phyloP scores from a whole-genome alignment of 2,329 filamentous ascomycete genomes.

The Akanthomyces lecanii region DNA sequence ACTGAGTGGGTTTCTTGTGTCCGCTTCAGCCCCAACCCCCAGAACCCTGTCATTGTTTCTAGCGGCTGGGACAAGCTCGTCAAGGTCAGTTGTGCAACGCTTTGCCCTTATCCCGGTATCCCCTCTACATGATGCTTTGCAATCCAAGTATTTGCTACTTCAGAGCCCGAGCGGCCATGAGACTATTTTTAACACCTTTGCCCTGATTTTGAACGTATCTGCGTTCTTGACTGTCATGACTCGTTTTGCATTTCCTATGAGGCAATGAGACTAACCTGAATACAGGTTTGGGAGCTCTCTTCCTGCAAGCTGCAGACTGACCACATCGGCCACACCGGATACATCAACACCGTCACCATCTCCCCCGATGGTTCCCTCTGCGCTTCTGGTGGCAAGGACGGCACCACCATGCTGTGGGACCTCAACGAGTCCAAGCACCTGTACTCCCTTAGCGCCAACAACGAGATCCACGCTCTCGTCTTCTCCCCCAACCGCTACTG shows the following conservation, averaged over 20 bases:
- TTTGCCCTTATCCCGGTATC: neutral
- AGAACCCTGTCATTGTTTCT: conserved; percentile 99
- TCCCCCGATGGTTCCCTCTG: conserved; percentile 98
- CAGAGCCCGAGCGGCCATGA: conserved; percentile 95
- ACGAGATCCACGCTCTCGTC: conserved; percentile 99
- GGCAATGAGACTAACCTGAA: conserved; percentile 4
- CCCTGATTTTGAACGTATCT: conserved; percentile 62
- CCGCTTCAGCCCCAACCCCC: conserved; percentile 98
- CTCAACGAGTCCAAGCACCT: conserved; percentile 99
- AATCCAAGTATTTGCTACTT: conserved; percentile 99
- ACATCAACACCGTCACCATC: conserved; percentile 99
- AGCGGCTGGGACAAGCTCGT: conserved; percentile 99
- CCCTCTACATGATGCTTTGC: conserved; percentile 77
- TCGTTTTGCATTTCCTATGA: neutral
- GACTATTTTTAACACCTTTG: conserved; percentile 82
- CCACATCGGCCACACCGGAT: conserved; percentile 99
- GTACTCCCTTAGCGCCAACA: conserved; percentile 98
- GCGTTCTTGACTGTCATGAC: conserved; percentile 13
- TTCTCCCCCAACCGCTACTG: conserved; percentile 99
- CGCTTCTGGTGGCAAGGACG: conserved; percentile 98
- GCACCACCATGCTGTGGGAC: conserved; percentile 99
- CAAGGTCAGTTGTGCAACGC: conserved; percentile 69
- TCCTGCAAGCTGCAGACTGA: conserved; percentile 99
- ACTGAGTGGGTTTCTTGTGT: conserved; percentile 99
- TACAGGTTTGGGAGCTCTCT: conserved; percentile 96